Evolutionary conservation across 2,329 filamentous ascomycete species (phyloP), one percentile per base, ranked within the genome.

Genomic region (Lizonia empirigonia): DNA sequence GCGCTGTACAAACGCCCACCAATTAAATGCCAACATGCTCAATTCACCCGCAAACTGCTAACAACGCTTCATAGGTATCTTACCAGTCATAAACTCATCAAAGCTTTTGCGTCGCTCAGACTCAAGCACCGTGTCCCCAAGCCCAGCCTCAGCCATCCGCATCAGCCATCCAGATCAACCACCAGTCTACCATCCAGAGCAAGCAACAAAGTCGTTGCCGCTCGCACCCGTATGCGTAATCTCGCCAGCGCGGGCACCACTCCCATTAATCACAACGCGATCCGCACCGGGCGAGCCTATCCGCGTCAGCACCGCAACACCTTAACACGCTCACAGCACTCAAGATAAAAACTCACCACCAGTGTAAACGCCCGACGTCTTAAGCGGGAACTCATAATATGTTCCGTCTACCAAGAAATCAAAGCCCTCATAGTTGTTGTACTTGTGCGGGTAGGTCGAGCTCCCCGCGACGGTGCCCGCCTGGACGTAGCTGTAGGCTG

Each of bases 161-260:
- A 41, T 10, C 24, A 27, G 4, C 24, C 24, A 27, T n/a, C 13
- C 27, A 30, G 27, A 13, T 5, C 10, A 8, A n/a, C 26, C 27
- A 16, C 32, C 18, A 18, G 32, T 42, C 45, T 49, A 62, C 56
- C 58, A 63, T 23, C 75, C 75, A 33, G 67, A 68, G 68, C 86
- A 89, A n/a, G 77, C 80, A 48, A 89, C 84, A 72, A 90, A 90
- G 72, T 81, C 77, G 69, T 89, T 85, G 7, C 85, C 85, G 41
- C 79, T 83, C 15, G 87, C 86, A 22, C 87, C 87, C 18, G 84
- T 87, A 65, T 90, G 87, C 0, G 87, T 90, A 56, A 90, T 87
- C 22, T 81, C 76, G 29, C 85, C 86, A 12, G 85, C 86, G 35
- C 82, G 78, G 50, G 79, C 52, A 60, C 85, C 82, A 13, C 72